Evolutionary conservation across 768 basidiomycete genomes (phyloP).

Genomic region (Clitopilus hobsonii): DNA sequence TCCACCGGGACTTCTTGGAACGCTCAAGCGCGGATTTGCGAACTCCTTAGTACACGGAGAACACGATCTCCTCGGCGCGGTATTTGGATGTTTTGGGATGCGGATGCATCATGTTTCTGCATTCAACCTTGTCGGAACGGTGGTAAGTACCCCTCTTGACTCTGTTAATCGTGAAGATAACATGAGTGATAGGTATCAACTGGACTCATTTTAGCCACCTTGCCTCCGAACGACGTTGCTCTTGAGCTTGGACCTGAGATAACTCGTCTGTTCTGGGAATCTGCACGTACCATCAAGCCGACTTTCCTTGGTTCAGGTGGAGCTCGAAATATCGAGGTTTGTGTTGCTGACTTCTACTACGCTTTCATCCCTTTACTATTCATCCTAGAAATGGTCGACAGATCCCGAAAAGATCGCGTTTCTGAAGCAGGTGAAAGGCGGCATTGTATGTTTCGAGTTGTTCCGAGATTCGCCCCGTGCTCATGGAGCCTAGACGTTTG

Average conservation of each 20-base stretch:
- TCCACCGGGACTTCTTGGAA: background rate
- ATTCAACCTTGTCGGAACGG: background rate
- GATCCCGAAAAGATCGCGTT: conserved; percentile 9
- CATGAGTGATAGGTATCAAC: no score
- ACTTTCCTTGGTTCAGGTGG: background rate
- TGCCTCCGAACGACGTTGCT: no score
- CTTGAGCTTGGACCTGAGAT: no score
- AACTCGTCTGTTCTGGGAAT: no score
- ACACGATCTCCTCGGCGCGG: background rate
- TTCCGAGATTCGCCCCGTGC: background rate
- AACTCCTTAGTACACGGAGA: background rate
- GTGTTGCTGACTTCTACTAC: background rate
- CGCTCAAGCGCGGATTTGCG: background rate
- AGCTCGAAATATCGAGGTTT: background rate
- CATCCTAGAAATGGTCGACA: conserved; percentile 18
- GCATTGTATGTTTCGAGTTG: conserved; percentile 9
- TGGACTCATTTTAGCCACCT: no score
- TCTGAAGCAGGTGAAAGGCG: conserved; percentile 13
- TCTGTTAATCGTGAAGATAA: background rate
- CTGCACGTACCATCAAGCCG: no score
- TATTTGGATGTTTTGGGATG: background rate
- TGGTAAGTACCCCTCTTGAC: background rate
- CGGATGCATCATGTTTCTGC: background rate
- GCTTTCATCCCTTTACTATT: background rate
- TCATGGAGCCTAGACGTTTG: conserved; percentile 14